Conservation (phyloP, 2,329 filamentous ascomycete genomes). For the Teratosphaeriaceae sp. region DNA sequence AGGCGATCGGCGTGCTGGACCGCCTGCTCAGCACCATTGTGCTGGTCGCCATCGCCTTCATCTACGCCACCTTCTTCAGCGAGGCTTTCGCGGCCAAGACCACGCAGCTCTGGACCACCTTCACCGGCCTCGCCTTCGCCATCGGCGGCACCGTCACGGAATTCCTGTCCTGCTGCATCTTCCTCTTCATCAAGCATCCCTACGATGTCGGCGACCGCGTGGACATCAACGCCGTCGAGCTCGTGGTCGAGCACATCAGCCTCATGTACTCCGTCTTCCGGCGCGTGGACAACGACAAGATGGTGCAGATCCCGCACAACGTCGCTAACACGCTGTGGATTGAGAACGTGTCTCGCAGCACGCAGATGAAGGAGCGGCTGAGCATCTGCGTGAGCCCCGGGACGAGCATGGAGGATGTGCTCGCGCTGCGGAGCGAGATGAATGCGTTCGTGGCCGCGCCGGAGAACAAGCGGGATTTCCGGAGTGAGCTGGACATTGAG, state of each 20-base stretch:
- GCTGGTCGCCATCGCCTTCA: conserved; percentile 24
- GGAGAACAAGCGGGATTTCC: conserved; percentile 33
- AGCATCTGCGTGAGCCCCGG: conserved; percentile 20
- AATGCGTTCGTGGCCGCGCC: conserved; percentile 23
- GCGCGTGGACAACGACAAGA: conserved; percentile 22
- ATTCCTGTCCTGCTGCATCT: conserved; percentile 94
- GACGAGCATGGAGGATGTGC: conserved; percentile 28
- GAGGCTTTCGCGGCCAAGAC: conserved; percentile 20
- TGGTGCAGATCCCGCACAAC: conserved; percentile 31
- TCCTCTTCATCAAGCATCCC: conserved; percentile 95
- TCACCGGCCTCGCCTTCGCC: conserved; percentile 64
- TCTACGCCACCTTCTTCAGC: conserved; percentile 30
- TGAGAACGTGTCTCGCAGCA: conserved; percentile 31
- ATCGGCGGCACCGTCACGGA: conserved; percentile 92
- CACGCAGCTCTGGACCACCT: conserved; percentile 20
- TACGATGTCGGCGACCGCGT: conserved; percentile 55
- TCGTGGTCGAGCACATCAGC: conserved; percentile 28
- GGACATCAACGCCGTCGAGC: conserved; percentile 21
- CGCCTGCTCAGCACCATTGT: conserved; percentile 24
- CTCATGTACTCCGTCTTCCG: conserved; percentile 30
- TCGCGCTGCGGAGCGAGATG: conserved; percentile 23
- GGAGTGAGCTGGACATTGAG: conserved; percentile 27
- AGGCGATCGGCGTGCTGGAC: conserved; percentile 31
- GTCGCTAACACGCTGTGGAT: conserved; percentile 32
- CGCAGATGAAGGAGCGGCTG: conserved; percentile 30